Evolutionary conservation across 1,284 basidiomycete genomes (phyloP).

Genomic region (Exobasidium cylindrosporum): DNA sequence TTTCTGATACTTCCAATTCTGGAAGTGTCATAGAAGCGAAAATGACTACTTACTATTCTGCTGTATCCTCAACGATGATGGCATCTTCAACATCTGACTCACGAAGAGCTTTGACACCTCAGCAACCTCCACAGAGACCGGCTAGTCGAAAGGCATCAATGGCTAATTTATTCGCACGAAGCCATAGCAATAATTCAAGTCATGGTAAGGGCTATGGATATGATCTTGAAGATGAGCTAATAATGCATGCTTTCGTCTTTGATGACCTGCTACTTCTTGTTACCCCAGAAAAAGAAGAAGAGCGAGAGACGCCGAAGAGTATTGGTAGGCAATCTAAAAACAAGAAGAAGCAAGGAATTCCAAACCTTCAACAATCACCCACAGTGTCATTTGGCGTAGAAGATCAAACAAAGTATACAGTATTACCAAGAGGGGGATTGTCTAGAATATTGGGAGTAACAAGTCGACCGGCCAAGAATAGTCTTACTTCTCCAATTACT

Average conservation of each 20-base stretch:
- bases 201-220: neutral
- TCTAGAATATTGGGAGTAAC: neutral
- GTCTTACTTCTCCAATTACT: neutral
- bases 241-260: conserved; percentile 2
- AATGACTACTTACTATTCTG: neutral
- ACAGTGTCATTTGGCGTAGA: neutral
- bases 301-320: neutral
- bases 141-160: neutral
- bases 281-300: neutral
- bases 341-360: neutral
- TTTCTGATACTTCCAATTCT: neutral
- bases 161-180: neutral
- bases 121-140: neutral
- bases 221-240: neutral
- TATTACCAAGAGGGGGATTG: neutral
- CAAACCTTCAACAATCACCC: neutral
- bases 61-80: neutral
- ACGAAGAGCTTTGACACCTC: neutral
- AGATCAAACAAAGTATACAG: neutral
- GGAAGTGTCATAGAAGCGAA: neutral
- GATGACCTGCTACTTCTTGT: neutral
- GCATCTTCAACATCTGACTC: neutral
- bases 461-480: neutral
- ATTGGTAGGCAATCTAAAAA: neutral
- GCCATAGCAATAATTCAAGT: neutral